A percentile compares a stretch with the other conserved stretches of the same genome.
These are phyloP conservation scores for Yamadazyma sp. DNA, from an alignment of 1,139 yeast species.

Conservation along the genomic window DNA sequence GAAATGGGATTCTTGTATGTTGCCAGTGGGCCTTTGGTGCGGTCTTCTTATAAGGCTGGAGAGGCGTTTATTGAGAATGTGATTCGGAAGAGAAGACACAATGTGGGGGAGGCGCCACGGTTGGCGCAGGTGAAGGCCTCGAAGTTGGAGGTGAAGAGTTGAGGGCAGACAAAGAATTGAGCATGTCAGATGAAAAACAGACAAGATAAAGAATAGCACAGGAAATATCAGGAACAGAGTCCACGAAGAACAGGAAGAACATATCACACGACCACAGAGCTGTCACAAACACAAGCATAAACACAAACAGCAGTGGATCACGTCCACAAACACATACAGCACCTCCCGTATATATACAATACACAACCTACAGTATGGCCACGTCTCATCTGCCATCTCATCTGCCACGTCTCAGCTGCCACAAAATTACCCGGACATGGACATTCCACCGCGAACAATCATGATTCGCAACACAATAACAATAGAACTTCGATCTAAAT, in stretches of 20 bases:
- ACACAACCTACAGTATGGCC: too few species aligned
- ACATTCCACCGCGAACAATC: neutral
- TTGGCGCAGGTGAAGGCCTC: slow-evolving; percentile 21
- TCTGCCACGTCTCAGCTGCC: too few species aligned
- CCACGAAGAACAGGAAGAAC: too few species aligned
- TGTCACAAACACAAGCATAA: neutral
- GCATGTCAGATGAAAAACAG: too few species aligned
- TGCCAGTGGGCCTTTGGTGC: slow-evolving; percentile 95
- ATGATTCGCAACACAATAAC: slow-evolving; percentile 4
- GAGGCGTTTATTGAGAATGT: slow-evolving; percentile 97
- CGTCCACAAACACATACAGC: neutral
- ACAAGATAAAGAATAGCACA: too few species aligned
- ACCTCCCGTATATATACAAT: too few species aligned
- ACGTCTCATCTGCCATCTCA: too few species aligned
- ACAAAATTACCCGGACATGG: slow-evolving; percentile 2
- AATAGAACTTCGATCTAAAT: slow-evolving; percentile 4
- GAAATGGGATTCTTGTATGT: slow-evolving; percentile 93
- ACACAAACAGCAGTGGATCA: neutral
- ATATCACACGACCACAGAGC: too few species aligned
- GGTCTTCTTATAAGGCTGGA: slow-evolving; percentile 97
- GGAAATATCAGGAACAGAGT: too few species aligned
- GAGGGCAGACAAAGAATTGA: too few species aligned
- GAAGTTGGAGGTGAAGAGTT: neutral
- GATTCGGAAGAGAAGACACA: slow-evolving; percentile 67
- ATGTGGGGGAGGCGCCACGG: slow-evolving; percentile 47